Base-by-base conservation (phyloP, 176 grass and related monocot species). In the Luzula sylvatica region DNA sequence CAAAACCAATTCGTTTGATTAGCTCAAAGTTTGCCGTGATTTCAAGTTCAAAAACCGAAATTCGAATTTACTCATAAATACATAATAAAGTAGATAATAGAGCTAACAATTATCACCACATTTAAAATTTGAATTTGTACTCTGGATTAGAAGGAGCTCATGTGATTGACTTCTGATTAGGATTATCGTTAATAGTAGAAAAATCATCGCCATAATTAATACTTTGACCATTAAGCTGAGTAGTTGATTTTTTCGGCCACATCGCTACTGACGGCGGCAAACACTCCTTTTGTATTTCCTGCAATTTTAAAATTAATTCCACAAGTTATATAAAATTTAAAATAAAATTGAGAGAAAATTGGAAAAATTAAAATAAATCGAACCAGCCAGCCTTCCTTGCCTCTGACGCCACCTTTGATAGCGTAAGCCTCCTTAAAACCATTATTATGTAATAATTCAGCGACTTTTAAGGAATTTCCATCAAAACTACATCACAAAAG, bases 371-470 rank as follows among this genome's bases (percentile, higher is more conserved):
- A 23, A 38, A 26, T 22, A 38, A 40, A 29, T 58, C 47, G 50
- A 68, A 98, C 92, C 78, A 86, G 72, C 92, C 92, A 98, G 40
- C 86, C 92, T 61, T 98, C 85, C 42, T 87, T 87, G 23, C 86
- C 86, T 83, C 86, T 72, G 27, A 92, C 39, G 11, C 92, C 86
- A 23, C 85, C 78, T 75, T 83, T 83, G 47, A 98, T 78, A 62
- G 92, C 77, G 72, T 87, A 98, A 12, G 81, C 65, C 74, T 90
- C 86, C 68, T 83, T 90, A 58, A 98, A 90, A 65, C 92, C 92
- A 61, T 83, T 98, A 23, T 87, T 82, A 56, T 80, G 45, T 12
- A 98, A 61, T 8, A 98, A 65, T 73, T 90, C 86, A 24, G 86
- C 86, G 65, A 98, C 78, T 83, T 80, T 83, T 38, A 83, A 63